Evolutionary conservation across 2,329 filamentous ascomycete genomes (phyloP), one percentile per base, ranked within the genome.

Genomic region (Beauveria pseudobassiana): DNA sequence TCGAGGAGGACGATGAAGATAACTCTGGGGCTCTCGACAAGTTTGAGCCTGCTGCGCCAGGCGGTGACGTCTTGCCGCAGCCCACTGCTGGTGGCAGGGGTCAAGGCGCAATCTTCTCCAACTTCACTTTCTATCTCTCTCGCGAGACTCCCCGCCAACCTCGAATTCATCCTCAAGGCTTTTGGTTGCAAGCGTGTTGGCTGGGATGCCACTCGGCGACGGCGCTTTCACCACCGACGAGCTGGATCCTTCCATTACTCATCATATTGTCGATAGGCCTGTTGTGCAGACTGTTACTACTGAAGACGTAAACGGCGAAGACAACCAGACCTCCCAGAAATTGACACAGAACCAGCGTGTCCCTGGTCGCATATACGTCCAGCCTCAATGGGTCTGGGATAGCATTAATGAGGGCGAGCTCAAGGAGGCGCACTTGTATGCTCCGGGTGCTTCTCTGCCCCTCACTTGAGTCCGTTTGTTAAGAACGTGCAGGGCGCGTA

Each of bases 321-420:
- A 87, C 68, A 87, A 82, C 74, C 85, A 84, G 76, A 89, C 79
- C 64, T 78, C 77, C 53, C 83, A 82, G 72, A 84, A 81, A 72
- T 76, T 86, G 61, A 79, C 73, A 28, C 75, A 75, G 63, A 89
- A 90, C 69, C 86, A 86, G 65, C 86, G 92, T 64, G 88, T 98
- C 64, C 92, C 93, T n/a, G 93, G 93, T 42, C 84, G 95, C 66
- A 91, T 87, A 65, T 99, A 99, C 69, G 78, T 99, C 61, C 95
- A 99, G 78, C 95, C 95, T 22, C 95, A 99, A 73, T 99, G 96
- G 93, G 87, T 99, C 4, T 99, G 95, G 95, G 95, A 99, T 72
- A 93, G 90, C 69, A 79, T 96, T 73, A 99, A 99, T 73, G 90
- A 95, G 51, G 91, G 91, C 65, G 91, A 93, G 75, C 79, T 99